Base-by-base conservation (phyloP, 2,329 filamentous ascomycete genomes). In the Ramularia endophylla region DNA sequence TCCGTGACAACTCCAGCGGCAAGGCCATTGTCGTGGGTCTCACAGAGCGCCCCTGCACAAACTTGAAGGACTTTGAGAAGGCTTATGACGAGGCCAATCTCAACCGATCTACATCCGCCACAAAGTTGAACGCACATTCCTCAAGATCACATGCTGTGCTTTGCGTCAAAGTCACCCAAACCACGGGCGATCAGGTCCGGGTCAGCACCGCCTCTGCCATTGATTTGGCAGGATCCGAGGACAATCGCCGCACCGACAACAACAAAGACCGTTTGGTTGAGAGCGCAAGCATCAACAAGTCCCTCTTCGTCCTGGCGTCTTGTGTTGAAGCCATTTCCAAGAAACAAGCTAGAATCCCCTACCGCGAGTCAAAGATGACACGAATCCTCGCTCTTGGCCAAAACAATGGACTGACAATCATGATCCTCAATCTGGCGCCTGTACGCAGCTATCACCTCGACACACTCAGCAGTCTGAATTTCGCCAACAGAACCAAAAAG, bases 281-380 rank as follows among this genome's bases (percentile, higher is more conserved):
- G 65, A 95, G 88, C 28, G 88, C 90, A 0, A 90, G 87, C 58
- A 97, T 97, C 71, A 97, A 97, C 74, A 97, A 95, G 69, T 94
- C 87, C 50, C 73, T 97, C 5, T 97, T 97, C 57, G 89, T 95
- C 13, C 70, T 97, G 36, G 90, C 87, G 31, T 88, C 95, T 62
- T 97, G 90, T 56, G 90, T 97, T 39, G 90, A 97, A 61, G 90
- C 90, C 41, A 97, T 97, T 60, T 85, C 84, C 57, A 80, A 78
- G 60, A 81, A 81, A 56, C 77, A 81, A 46, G 63, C 66, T 54
- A 79, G 90, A 25, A 90, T 97, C 57, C 90, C 92, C 0, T 97
- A 94, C 63, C 77, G 90, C 42, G 90, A 95, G 62, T 92, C 85
- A 40, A 95, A 97, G 71, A 95, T 97, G 90, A 97, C 92, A 1